Conservation (phyloP, 2,329 filamentous ascomycete genomes). For the Biscogniauxia sp. region DNA sequence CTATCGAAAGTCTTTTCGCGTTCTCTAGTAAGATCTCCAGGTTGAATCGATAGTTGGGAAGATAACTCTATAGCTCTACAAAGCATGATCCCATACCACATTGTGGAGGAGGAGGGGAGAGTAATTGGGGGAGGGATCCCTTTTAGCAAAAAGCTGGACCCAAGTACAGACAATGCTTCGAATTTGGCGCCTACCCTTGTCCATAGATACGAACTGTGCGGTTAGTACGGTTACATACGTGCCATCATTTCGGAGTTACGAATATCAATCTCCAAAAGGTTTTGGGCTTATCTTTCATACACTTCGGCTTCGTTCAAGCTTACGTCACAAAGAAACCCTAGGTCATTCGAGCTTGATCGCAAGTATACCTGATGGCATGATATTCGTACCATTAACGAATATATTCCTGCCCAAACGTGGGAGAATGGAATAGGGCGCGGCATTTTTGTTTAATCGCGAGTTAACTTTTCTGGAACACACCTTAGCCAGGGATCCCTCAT, state of each 20-base stretch:
- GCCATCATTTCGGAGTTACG: neutral
- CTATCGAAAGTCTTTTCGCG: slow-evolving; percentile 3
- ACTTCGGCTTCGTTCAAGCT: neutral
- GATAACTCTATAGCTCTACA: slow-evolving; percentile 6
- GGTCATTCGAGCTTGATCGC: neutral
- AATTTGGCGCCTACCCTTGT: neutral
- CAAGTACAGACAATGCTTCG: neutral
- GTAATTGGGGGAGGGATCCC: neutral
- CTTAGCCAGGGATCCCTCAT: neutral
- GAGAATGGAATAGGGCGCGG: neutral
- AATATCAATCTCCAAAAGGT: neutral
- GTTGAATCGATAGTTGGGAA: slow-evolving; percentile 26
- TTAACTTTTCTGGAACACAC: neutral
- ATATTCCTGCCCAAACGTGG: neutral
- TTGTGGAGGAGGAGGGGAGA: neutral
- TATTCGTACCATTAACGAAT: neutral
- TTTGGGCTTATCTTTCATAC: neutral
- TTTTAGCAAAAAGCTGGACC: slow-evolving; percentile 12
- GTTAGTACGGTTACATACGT: neutral
- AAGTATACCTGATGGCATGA: neutral
- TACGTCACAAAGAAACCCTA: neutral
- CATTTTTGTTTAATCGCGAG: neutral
- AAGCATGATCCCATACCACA: slow-evolving; percentile 3
- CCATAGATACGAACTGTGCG: neutral
- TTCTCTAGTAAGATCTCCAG: slow-evolving; percentile 14